phyloP scores from a whole-genome alignment of 192 early-diverging fungal species.

The Thamnidium elegans region DNA sequence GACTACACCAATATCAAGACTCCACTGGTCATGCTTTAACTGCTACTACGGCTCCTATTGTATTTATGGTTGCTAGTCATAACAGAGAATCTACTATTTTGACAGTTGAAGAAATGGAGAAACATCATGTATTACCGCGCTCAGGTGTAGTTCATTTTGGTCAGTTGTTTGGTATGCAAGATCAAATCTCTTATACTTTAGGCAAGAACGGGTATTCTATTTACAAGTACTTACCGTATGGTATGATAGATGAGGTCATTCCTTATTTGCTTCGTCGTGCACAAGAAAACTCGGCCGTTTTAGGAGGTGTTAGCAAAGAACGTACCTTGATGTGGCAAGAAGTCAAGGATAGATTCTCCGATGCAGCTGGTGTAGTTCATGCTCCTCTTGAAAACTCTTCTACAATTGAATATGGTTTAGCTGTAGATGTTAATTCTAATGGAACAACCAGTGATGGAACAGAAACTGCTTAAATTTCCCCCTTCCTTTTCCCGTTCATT shows the following conservation, averaged over 20 bases:
- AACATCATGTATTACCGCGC: constrained; percentile 48
- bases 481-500: no score
- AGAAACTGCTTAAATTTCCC: no score
- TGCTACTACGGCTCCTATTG: constrained; percentile 42
- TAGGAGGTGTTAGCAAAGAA: constrained; percentile 62
- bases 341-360: constrained; percentile 42
- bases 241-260: constrained; percentile 84
- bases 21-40: constrained; percentile 27
- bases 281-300: constrained; percentile 87
- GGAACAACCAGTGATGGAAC: no score
- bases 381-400: no score
- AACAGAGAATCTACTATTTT: constrained; percentile 76
- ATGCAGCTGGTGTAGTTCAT: no score
- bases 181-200: constrained; percentile 80
- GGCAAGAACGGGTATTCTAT: constrained; percentile 72
- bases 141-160: constrained; percentile 81
- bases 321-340: constrained; percentile 58
- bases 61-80: constrained; percentile 88
- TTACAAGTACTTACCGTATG: constrained; percentile 95
- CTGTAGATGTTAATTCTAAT: no score
- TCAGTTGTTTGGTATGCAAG: constrained; percentile 94
- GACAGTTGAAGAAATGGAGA: constrained; percentile 61
- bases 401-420: no score
- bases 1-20: constrained; percentile 44
- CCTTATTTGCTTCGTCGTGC: constrained; percentile 92